A percentile compares a stretch with the other conserved stretches of the same genome.
phyloP scores from a whole-genome alignment of 2,329 filamentous ascomycete genomes.

The Shiraia sp. region DNA sequence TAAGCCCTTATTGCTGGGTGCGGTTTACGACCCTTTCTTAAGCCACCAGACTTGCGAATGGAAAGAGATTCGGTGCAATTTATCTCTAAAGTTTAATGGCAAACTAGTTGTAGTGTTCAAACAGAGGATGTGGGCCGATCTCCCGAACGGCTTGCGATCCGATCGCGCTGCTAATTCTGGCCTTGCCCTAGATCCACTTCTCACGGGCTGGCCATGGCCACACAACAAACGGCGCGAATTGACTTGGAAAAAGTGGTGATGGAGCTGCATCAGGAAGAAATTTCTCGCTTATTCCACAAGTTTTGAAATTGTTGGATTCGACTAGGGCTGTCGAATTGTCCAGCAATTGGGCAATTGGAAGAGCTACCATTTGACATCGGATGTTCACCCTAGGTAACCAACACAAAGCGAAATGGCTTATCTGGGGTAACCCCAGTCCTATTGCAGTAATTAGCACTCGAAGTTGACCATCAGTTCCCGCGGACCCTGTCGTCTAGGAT shows the following conservation, averaged over 20 bases:
- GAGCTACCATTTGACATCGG: background rate
- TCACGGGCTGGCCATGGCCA: constrained; percentile 8
- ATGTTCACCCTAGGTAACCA: background rate
- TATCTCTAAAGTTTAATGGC: too few species aligned
- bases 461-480: constrained; percentile 3
- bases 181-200: constrained; percentile 11
- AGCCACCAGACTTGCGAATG: too few species aligned
- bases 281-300: background rate
- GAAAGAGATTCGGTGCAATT: too few species aligned
- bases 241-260: background rate
- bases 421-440: constrained; percentile 7
- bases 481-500: constrained; percentile 1
- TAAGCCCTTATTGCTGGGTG: too few species aligned
- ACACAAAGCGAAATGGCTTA: background rate
- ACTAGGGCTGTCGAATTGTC: background rate
- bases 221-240: constrained; percentile 2
- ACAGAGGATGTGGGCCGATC: constrained; percentile 8
- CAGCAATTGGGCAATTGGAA: background rate
- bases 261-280: background rate
- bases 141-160: constrained; percentile 17
- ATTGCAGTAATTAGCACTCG: constrained; percentile 10
- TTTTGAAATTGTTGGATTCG: too few species aligned
- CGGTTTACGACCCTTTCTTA: too few species aligned
- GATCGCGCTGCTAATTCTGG: background rate
- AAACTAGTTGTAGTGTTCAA: too few species aligned